Conservation (phyloP, 2,329 filamentous ascomycete genomes). For the Penicillium sclerotiorum region DNA sequence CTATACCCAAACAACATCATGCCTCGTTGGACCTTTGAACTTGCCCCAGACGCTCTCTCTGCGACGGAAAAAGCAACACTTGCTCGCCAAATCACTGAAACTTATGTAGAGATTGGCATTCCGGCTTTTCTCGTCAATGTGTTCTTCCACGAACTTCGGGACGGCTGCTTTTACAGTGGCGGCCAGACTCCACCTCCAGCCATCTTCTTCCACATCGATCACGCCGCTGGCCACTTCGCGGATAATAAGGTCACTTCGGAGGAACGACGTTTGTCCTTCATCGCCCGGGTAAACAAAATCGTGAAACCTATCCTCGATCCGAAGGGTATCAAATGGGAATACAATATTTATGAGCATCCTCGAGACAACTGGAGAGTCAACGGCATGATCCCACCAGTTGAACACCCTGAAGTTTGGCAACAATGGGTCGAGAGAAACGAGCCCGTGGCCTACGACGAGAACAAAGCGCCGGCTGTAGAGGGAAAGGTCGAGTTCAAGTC, state of each 20-base stretch:
- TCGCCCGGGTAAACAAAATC: neutral
- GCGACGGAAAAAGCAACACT: neutral
- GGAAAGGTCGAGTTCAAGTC: neutral
- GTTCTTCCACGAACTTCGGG: slow-evolving; percentile 4
- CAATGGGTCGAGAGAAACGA: slow-evolving; percentile 2
- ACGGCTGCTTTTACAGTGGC: slow-evolving; percentile 1
- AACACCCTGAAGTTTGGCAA: neutral
- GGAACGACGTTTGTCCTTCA: neutral
- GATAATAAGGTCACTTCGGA: too few relatives aligned
- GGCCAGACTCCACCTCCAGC: neutral
- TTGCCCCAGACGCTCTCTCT: neutral
- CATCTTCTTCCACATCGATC: slow-evolving; percentile 5
- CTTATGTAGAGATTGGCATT: neutral
- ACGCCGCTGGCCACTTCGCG: neutral
- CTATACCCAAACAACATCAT: neutral
- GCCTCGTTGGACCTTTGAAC: slow-evolving; percentile 8
- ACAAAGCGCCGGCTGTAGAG: neutral
- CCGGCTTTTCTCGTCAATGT: slow-evolving; percentile 5
- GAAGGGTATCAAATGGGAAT: slow-evolving; percentile 1
- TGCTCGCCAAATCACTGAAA: neutral
- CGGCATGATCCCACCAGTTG: slow-evolving; percentile 2
- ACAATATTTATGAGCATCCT: slow-evolving; percentile 4
- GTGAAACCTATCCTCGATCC: neutral
- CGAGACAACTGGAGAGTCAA: slow-evolving; percentile 1
- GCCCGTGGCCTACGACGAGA: neutral